phyloP scores from a whole-genome alignment of 2,329 filamentous ascomycete genomes.

The Colletotrichum melonis region DNA sequence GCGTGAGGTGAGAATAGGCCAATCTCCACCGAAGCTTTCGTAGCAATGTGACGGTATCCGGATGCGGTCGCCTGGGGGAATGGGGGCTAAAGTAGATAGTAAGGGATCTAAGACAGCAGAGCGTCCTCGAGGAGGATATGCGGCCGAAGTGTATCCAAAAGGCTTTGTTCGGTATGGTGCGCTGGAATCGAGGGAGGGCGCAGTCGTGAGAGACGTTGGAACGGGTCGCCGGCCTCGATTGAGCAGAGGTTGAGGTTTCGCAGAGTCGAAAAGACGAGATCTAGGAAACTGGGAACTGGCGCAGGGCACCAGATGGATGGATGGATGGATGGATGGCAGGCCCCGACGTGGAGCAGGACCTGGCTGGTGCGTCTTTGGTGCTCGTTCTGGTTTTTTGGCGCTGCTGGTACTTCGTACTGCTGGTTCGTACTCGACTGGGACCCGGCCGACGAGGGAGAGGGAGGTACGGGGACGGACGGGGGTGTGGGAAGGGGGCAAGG shows the following conservation, averaged over 20 bases:
- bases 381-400: slow-evolving; percentile 2
- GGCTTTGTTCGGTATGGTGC: slow-evolving; percentile 18
- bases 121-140: slow-evolving; percentile 10
- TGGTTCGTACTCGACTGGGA: slow-evolving; percentile 20
- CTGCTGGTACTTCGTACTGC: slow-evolving; percentile 3
- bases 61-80: slow-evolving; percentile 31
- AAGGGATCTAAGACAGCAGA: slow-evolving; percentile 29
- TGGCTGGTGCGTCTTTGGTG: slow-evolving; percentile 1
- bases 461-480: slow-evolving; percentile 20
- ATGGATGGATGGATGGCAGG: background rate
- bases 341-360: slow-evolving; percentile 24
- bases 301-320: slow-evolving; percentile 30
- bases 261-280: slow-evolving; percentile 25
- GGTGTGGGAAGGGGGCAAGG: slow-evolving; percentile 18
- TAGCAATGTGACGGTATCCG: slow-evolving; percentile 33
- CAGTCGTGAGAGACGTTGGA: background rate
- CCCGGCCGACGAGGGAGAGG: slow-evolving; percentile 27
- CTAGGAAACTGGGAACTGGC: slow-evolving; percentile 32
- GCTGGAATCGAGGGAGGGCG: slow-evolving; percentile 13
- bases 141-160: slow-evolving; percentile 12
- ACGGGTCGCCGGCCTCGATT: slow-evolving; percentile 25
- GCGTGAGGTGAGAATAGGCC: background rate
- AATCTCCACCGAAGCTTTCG: slow-evolving; percentile 33
- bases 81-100: slow-evolving; percentile 23
- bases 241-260: slow-evolving; percentile 18